phyloP scores from a whole-genome alignment of 2,329 filamentous ascomycete species.

The Neofusicoccum sp. region DNA sequence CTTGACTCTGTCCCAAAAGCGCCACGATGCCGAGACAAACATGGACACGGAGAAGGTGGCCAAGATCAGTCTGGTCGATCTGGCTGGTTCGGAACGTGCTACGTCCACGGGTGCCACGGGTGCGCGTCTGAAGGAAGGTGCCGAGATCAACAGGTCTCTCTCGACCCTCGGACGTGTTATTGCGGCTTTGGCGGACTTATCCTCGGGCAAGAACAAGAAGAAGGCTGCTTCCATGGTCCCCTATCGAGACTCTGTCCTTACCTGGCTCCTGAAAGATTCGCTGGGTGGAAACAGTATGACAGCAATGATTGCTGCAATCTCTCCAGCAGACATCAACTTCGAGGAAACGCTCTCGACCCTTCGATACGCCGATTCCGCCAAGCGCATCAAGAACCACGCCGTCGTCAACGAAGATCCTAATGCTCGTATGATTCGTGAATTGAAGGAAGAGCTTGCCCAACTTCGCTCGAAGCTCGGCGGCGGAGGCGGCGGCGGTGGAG shows the following conservation, averaged over 20 bases:
- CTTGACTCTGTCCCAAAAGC: slow-evolving; percentile 91
- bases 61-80: slow-evolving; percentile 96
- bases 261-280: slow-evolving; percentile 96
- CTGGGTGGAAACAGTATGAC: slow-evolving; percentile 98
- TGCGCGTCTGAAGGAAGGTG: slow-evolving; percentile 92
- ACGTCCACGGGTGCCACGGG: slow-evolving; percentile 97
- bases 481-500: slow-evolving; percentile 44
- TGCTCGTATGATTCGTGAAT: slow-evolving; percentile 95
- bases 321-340: slow-evolving; percentile 97
- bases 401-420: slow-evolving; percentile 99
- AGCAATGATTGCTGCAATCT: slow-evolving; percentile 99
- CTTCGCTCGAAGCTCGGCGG: slow-evolving; percentile 78
- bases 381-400: slow-evolving; percentile 99
- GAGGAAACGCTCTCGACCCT: slow-evolving; percentile 96
- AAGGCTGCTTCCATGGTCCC: slow-evolving; percentile 81
- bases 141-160: slow-evolving; percentile 95
- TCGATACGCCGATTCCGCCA: slow-evolving; percentile 94
- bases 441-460: slow-evolving; percentile 90
- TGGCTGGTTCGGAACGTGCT: slow-evolving; percentile 95
- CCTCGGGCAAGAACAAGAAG: slow-evolving; percentile 78
- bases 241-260: slow-evolving; percentile 94
- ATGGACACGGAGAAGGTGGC: slow-evolving; percentile 98
- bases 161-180: slow-evolving; percentile 98
- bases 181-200: slow-evolving; percentile 88
- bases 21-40: slow-evolving; percentile 85